Conservation (phyloP, 192 early-diverging fungal species). For the Coemansia sp. region DNA sequence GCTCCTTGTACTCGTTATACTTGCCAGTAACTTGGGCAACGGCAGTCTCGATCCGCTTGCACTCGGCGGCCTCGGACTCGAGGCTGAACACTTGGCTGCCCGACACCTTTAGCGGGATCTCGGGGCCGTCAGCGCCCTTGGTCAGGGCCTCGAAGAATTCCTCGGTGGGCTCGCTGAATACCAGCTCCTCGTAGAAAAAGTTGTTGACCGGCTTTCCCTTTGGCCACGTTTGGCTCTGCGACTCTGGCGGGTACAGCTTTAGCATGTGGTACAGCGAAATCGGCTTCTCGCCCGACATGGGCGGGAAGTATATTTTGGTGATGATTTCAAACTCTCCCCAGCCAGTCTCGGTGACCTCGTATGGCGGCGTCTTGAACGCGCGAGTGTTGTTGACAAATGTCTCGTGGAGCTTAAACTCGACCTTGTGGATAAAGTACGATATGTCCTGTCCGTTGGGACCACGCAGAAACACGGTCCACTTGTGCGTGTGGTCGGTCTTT, state of each 20-base stretch:
- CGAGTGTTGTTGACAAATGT: conserved; percentile 71
- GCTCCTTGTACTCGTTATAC: conserved; percentile 57
- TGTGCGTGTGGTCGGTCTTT: conserved; percentile 92
- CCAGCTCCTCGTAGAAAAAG: conserved; percentile 58
- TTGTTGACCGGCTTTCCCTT: conserved; percentile 57
- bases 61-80: conserved; percentile 72
- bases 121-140: conserved; percentile 53
- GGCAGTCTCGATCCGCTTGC: conserved; percentile 63
- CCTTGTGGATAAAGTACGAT: conserved; percentile 83
- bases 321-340: conserved; percentile 99
- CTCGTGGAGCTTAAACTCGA: conserved; percentile 96
- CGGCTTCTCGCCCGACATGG: conserved; percentile 75
- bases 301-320: conserved; percentile 89
- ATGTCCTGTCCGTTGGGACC: conserved; percentile 89
- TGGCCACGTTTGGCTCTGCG: conserved; percentile 45
- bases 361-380: conserved; percentile 78
- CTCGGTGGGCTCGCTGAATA: conserved; percentile 86
- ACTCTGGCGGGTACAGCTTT: conserved; percentile 77
- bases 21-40: conserved; percentile 62
- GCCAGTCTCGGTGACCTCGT: conserved; percentile 93
- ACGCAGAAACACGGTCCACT: conserved; percentile 90
- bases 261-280: conserved; percentile 89
- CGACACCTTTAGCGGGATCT: conserved; percentile 56
- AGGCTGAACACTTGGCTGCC: conserved; percentile 53
- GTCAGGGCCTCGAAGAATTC: conserved; percentile 67